Evolutionary conservation across 768 basidiomycete species (phyloP), one percentile per base, ranked within the genome.

Genomic region (Collybia sp.): DNA sequence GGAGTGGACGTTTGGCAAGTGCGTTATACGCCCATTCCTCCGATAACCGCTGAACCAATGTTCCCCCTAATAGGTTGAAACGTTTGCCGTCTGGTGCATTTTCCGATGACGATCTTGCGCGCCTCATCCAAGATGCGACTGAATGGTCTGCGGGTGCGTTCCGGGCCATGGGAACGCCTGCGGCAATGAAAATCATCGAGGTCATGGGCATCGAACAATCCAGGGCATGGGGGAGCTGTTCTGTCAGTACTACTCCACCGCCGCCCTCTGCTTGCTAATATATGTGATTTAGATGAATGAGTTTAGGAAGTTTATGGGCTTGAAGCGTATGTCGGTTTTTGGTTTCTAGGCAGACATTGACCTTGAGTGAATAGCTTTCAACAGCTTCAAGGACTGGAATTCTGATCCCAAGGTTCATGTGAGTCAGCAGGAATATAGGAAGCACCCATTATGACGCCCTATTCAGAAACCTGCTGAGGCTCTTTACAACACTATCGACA

Each of bases 321-420:
- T 90, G 40, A 83, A 79, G 64, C 80, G 83, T 83, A 58, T 56
- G 73, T 58, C 18, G 32, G 6, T 40, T 20, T 44, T 9, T 30
- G 4, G 9, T 36, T 12, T 37, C 12, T 10, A 15, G 6, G 6
- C n/a, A 25, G 25, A 3, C n/a, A 16, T 34, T 8, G 18, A 41
- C 9, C 49, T 60, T n/a, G 60, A 37, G 35, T 13, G 35, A 13
- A 37, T 10, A 42, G 15, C 33, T 11, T 20, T 40, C 32, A 34
- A 44, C 40, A 85, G 84, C 83, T 90, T 90, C 63, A 58, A 73
- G 54, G 84, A 88, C 48, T 90, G 88, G 88, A 88, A 87, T 58
- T 73, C 76, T 0, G 69, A 85, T 46, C 62, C 69, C 12, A 63
- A 69, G 30, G 80, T 89, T 43, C 57, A 75, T 47, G 82, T 82